These are phyloP conservation scores for Fragaria ananassa DNA, from an alignment of 306 rosid genomes.

Conservation along the genomic window DNA sequence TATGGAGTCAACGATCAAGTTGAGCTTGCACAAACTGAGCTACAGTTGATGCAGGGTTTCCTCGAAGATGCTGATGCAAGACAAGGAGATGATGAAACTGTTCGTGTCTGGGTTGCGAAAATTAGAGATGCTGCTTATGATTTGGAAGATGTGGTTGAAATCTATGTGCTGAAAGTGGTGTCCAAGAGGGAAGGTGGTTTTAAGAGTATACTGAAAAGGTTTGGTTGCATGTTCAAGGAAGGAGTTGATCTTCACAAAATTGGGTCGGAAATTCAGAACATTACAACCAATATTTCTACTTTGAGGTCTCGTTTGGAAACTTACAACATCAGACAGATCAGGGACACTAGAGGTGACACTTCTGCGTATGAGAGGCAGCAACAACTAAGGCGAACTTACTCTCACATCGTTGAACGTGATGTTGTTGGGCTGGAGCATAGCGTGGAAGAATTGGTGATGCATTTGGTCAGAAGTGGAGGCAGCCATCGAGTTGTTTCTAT, in stretches of 20 bases:
- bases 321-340: background rate
- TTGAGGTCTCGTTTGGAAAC: constrained; percentile 14
- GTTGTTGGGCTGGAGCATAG: constrained; percentile 43
- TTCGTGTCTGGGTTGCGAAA: background rate
- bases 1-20: constrained; percentile 10
- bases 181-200: background rate
- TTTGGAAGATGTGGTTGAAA: constrained; percentile 34
- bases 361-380: constrained; percentile 22
- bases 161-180: constrained; percentile 15
- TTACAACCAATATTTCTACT: constrained; percentile 15
- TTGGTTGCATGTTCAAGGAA: constrained; percentile 1
- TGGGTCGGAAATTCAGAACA: constrained; percentile 20
- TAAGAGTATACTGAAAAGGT: constrained; percentile 24
- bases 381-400: constrained; percentile 39
- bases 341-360: background rate
- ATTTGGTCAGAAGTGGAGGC: constrained; percentile 27
- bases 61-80: constrained; percentile 9
- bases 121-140: constrained; percentile 10
- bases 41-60: background rate
- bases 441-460: constrained; percentile 20
- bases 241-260: background rate
- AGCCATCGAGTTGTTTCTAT: constrained; percentile 28
- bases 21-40: constrained; percentile 7
- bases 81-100: background rate
- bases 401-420: constrained; percentile 42